Percentiles rank a stretch among this genome's conserved stretches.
These are phyloP conservation scores for Scedosporium aurantiacum DNA, from an alignment of 2,329 filamentous ascomycete genomes.

Conservation along the genomic window DNA sequence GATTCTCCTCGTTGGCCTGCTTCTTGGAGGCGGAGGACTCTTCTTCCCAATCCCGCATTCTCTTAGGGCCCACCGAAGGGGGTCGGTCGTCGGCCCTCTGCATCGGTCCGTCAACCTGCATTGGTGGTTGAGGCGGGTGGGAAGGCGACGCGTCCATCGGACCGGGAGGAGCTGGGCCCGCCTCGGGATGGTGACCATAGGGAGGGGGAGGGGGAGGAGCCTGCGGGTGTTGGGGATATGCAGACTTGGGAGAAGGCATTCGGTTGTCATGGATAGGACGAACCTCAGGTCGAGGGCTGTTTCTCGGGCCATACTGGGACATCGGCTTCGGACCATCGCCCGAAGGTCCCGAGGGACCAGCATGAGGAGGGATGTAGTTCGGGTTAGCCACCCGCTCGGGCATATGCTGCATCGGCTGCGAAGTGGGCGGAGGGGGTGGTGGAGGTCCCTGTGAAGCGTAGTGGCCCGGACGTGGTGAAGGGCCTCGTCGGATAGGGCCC, in stretches of 20 bases:
- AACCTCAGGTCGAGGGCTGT: slow-evolving; percentile 75
- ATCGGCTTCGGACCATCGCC: slow-evolving; percentile 9
- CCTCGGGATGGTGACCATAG: slow-evolving; percentile 64
- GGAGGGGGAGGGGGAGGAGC: slow-evolving; percentile 19
- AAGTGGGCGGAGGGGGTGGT: slow-evolving; percentile 29
- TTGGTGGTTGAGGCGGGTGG: slow-evolving; percentile 25
- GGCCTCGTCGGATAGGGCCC: slow-evolving; percentile 33
- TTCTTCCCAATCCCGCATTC: slow-evolving; percentile 86
- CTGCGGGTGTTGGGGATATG: slow-evolving; percentile 66
- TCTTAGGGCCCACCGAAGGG: slow-evolving; percentile 68
- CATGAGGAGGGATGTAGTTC: slow-evolving; percentile 45
- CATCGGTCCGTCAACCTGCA: slow-evolving; percentile 55
- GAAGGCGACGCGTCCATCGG: slow-evolving; percentile 52
- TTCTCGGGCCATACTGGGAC: slow-evolving; percentile 60
- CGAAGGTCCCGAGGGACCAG: slow-evolving; percentile 13
- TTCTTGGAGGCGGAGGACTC: slow-evolving; percentile 65
- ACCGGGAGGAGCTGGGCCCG: slow-evolving; percentile 29
- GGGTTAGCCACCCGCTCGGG: slow-evolving; percentile 43
- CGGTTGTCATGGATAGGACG: slow-evolving; percentile 73
- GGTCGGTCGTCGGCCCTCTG: slow-evolving; percentile 60
- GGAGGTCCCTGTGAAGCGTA: slow-evolving; percentile 40
- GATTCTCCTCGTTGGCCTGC: slow-evolving; percentile 75
- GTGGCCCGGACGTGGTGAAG: slow-evolving; percentile 42
- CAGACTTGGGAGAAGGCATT: slow-evolving; percentile 82
- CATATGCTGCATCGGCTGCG: slow-evolving; percentile 23